These are phyloP conservation scores for Mortierella sp. DNA, from an alignment of 371 early-diverging fungal species.

Conservation along the genomic window DNA sequence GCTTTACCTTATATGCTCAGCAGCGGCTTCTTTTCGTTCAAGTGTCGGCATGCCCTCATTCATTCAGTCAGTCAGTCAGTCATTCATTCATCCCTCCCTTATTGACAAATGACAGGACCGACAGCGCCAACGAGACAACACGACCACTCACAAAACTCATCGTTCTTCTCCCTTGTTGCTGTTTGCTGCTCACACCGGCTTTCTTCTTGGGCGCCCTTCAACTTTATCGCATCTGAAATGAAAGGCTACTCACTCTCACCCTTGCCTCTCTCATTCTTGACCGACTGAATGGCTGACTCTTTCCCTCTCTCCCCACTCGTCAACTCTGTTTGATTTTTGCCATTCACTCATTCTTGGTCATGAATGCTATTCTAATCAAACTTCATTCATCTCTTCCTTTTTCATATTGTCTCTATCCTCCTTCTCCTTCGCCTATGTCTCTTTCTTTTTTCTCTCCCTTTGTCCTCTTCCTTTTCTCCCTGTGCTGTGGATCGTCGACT, in stretches of 20 bases:
- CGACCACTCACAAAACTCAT: constrained; percentile 5
- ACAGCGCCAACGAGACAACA: neutral
- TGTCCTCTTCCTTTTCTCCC: neutral
- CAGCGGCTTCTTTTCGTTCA: neutral
- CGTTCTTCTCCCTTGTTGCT: neutral
- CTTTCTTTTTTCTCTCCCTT: neutral
- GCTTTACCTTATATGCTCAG: neutral
- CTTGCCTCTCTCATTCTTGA: neutral
- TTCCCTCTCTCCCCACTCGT: too few relatives aligned
- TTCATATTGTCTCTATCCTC: neutral
- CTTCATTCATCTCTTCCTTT: neutral
- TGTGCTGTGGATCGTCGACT: neutral
- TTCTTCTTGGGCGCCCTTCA: neutral
- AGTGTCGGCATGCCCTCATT: neutral
- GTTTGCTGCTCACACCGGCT: neutral
- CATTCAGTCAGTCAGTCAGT: neutral
- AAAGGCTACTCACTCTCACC: neutral
- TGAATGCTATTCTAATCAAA: constrained; percentile 6
- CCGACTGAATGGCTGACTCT: neutral
- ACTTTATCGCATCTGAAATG: constrained; percentile 4
- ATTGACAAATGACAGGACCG: neutral
- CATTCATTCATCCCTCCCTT: neutral
- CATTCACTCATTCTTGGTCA: neutral
- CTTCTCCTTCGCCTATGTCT: neutral
- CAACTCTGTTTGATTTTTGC: neutral